These are phyloP conservation scores for Fusarium torulosum DNA, from an alignment of 2,329 filamentous ascomycete genomes.

Conservation along the genomic window DNA sequence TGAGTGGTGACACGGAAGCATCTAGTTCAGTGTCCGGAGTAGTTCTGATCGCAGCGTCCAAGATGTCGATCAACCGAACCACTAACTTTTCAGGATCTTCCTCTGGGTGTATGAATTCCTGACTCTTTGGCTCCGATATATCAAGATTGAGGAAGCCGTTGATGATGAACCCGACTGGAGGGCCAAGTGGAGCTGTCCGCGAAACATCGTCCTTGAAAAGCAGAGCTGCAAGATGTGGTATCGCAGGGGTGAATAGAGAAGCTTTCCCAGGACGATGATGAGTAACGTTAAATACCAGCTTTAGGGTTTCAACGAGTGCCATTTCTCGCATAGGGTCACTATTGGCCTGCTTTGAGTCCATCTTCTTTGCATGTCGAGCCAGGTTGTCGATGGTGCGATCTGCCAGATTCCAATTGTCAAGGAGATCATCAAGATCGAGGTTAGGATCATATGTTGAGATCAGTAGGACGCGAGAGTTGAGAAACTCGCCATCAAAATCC, in stretches of 20 bases:
- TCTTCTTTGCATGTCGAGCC: conserved; percentile 71
- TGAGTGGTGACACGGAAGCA: conserved; percentile 74
- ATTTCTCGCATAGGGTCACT: conserved; percentile 76
- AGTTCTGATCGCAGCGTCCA: conserved; percentile 72
- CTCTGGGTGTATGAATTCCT: conserved; percentile 74
- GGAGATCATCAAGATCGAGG: conserved; percentile 63
- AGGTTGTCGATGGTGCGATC: conserved; percentile 78
- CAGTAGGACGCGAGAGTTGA: conserved; percentile 64
- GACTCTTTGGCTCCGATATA: conserved; percentile 66
- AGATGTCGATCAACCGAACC: conserved; percentile 75
- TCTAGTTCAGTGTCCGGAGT: conserved; percentile 81
- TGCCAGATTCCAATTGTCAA: conserved; percentile 56
- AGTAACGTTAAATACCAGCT: conserved; percentile 89
- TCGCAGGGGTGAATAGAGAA: conserved; percentile 73
- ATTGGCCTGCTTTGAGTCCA: conserved; percentile 50
- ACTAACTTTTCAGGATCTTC: conserved; percentile 69
- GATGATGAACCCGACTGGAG: conserved; percentile 77
- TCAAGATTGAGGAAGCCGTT: conserved; percentile 87
- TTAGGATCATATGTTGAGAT: conserved; percentile 64
- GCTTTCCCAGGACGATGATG: conserved; percentile 76
- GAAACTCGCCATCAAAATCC: conserved; percentile 86
- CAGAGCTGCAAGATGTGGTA: conserved; percentile 78
- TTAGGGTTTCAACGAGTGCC: conserved; percentile 86
- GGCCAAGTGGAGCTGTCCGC: conserved; percentile 75
- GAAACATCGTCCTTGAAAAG: conserved; percentile 71